Evolutionary conservation across 805 yeast species (phyloP).

Genomic region (Kazachstania taianensis): DNA sequence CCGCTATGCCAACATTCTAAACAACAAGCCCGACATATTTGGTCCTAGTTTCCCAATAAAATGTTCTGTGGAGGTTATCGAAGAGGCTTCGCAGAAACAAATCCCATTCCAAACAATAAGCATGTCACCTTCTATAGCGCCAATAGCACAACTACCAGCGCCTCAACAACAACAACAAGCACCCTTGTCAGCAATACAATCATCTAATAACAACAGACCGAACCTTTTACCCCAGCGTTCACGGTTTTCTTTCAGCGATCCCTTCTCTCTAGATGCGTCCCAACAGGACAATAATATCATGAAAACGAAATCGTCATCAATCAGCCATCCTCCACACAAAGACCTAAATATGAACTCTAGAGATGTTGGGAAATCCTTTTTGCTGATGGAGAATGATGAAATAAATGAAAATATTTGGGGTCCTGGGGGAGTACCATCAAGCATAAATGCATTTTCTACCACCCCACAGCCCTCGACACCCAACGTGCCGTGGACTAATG

Average conservation of each 20-base stretch:
- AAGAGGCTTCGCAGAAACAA: slow-evolving; percentile 27
- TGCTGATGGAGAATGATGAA: slow-evolving; percentile 33
- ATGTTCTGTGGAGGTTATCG: slow-evolving; percentile 33
- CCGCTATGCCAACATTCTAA: slow-evolving; percentile 32
- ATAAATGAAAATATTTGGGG: slow-evolving; percentile 30
- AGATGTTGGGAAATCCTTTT: slow-evolving; percentile 34
- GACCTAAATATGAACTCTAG: slow-evolving; percentile 14
- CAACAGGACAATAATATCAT: slow-evolving; percentile 1
- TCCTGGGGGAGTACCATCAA: slow-evolving; percentile 23
- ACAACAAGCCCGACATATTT: slow-evolving; percentile 35
- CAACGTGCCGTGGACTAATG: slow-evolving; percentile 23
- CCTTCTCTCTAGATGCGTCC: slow-evolving; percentile 34
- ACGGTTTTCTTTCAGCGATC: slow-evolving; percentile 62
- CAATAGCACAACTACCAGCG: too few relatives aligned
- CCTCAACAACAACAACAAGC: too few relatives aligned
- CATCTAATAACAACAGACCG: slow-evolving; percentile 16
- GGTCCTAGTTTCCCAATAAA: slow-evolving; percentile 38
- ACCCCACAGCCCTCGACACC: slow-evolving; percentile 26
- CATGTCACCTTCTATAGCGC: not conserved
- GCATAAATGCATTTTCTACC: slow-evolving; percentile 21
- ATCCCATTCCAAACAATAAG: slow-evolving; percentile 10
- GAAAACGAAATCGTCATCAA: slow-evolving; percentile 3
- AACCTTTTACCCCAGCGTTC: slow-evolving; percentile 50
- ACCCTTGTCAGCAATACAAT: slow-evolving; percentile 1
- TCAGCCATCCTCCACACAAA: slow-evolving; percentile 2